Conservation (phyloP, 768 basidiomycete genomes). For the Naematelia encephala region DNA sequence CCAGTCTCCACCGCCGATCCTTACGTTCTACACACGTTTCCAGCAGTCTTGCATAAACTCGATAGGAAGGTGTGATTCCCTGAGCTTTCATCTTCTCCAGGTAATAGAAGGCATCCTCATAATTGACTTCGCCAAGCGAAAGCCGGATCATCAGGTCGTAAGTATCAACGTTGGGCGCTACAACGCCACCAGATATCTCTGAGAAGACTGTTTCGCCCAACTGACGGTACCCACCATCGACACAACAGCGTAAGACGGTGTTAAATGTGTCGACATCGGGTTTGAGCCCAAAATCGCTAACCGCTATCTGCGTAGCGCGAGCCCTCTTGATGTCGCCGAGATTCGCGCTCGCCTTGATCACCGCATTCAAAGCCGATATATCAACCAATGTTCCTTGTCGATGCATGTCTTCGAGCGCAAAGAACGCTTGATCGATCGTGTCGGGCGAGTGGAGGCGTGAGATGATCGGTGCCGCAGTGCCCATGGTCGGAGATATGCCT, state of each 20-base stretch:
- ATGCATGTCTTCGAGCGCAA: constrained; percentile 61
- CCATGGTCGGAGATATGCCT: constrained; percentile 56
- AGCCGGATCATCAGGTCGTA: constrained; percentile 68
- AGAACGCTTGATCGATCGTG: constrained; percentile 64
- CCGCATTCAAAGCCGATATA: constrained; percentile 61
- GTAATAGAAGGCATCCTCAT: constrained; percentile 85
- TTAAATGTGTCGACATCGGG: constrained; percentile 70
- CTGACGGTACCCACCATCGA: constrained; percentile 59
- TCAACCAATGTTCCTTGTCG: constrained; percentile 59
- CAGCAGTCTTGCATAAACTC: constrained; percentile 62
- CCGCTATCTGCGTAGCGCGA: constrained; percentile 68
- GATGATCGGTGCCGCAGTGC: constrained; percentile 60
- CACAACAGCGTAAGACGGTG: constrained; percentile 64
- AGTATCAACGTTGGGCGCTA: constrained; percentile 61
- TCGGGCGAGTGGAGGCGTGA: constrained; percentile 56
- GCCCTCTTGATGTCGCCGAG: constrained; percentile 71
- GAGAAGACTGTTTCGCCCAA: constrained; percentile 66
- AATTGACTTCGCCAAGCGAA: constrained; percentile 66
- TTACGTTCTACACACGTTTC: constrained; percentile 58
- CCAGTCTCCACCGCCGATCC: constrained; percentile 65
- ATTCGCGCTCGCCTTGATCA: constrained; percentile 63
- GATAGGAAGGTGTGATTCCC: constrained; percentile 56
- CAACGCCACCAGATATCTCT: constrained; percentile 60
- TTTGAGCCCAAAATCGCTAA: constrained; percentile 57
- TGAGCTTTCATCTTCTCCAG: constrained; percentile 80